Percentiles rank a stretch among this genome's conserved stretches.
Evolutionary conservation across 148 eudicot genomes (phyloP).

Genomic region (Gaultheria prostrata): DNA sequence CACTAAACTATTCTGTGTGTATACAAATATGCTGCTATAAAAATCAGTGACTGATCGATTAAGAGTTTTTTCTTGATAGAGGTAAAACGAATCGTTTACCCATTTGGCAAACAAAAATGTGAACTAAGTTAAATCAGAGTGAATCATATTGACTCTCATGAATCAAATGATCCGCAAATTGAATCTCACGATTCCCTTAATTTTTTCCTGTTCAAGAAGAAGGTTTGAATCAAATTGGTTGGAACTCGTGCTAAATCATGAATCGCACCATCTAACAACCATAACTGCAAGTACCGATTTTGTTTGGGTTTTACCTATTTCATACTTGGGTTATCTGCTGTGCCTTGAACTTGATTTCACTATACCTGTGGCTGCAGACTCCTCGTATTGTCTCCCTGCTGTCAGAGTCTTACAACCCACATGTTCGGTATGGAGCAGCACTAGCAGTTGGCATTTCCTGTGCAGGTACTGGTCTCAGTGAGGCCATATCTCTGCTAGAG

Average conservation of each 20-base stretch:
- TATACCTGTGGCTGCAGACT: conserved; percentile 51
- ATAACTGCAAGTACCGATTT: background rate
- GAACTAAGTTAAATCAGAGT: background rate
- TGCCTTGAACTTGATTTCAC: conserved; percentile 10
- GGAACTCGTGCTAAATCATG: background rate
- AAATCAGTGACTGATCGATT: background rate
- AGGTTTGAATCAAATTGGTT: background rate
- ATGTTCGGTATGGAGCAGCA: conserved; percentile 98
- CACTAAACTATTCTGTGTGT: background rate
- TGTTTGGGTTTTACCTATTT: background rate
- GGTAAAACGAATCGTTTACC: background rate
- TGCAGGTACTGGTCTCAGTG: conserved; percentile 94
- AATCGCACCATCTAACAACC: background rate
- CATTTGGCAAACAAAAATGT: background rate
- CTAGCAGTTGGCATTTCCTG: conserved; percentile 97
- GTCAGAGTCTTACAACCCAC: conserved; percentile 95
- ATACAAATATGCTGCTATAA: background rate
- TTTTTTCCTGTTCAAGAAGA: background rate
- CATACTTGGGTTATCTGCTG: conserved; percentile 7
- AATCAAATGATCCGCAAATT: background rate
- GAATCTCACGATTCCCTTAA: background rate
- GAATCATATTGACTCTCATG: background rate
- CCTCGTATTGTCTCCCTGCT: conserved; percentile 91
- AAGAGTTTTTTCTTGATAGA: background rate
- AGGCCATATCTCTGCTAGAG: conserved; percentile 94